Percentiles rank a stretch among this genome's conserved stretches.
Evolutionary conservation across 2,329 filamentous ascomycete genomes (phyloP).

Genomic region (Ophiostoma ulmi): DNA sequence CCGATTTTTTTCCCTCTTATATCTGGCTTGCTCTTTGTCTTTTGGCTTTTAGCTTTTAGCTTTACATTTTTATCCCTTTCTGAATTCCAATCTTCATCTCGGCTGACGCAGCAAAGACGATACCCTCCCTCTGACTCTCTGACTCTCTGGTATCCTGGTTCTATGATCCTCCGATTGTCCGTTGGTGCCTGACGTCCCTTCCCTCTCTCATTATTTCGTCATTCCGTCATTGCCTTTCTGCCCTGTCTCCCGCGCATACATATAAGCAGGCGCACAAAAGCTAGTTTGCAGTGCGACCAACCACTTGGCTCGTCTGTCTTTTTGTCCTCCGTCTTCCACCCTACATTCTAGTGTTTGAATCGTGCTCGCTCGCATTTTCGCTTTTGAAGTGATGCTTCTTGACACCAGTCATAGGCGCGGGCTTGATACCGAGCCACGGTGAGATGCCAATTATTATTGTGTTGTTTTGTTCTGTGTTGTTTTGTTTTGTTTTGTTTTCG

Average conservation of each 20-base stretch:
- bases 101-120: background rate
- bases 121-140: background rate
- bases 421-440: constrained; percentile 1
- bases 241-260: background rate
- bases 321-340: too few species aligned
- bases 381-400: background rate
- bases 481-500: background rate
- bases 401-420: background rate
- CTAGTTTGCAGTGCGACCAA: background rate
- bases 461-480: background rate
- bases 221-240: background rate
- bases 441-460: background rate
- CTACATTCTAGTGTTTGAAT: background rate
- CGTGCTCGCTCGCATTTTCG: background rate
- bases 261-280: background rate
- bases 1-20: background rate
- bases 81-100: background rate
- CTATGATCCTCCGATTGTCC: background rate
- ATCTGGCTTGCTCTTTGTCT: too few species aligned
- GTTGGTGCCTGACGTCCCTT: background rate
- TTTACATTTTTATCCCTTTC: background rate
- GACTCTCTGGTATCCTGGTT: too few species aligned
- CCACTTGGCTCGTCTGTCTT: background rate
- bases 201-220: background rate
- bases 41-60: background rate